Evolutionary conservation across 805 yeast species (phyloP).

Genomic region (Candida ponderosae): DNA sequence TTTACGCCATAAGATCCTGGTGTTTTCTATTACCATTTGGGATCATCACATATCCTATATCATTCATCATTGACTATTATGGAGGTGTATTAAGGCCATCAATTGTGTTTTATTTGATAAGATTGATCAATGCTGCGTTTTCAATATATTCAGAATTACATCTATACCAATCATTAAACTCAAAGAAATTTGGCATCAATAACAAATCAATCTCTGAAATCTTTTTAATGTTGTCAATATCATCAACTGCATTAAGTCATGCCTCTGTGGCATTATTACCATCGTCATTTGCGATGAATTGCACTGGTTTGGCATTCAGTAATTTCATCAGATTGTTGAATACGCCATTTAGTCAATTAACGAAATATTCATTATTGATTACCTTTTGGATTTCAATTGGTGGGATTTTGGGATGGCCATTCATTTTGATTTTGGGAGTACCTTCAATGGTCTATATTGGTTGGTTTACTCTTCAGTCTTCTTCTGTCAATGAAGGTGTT

Average conservation of each 20-base stretch:
- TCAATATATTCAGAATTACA: conserved; percentile 45
- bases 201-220: conserved; percentile 31
- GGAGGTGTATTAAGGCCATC: conserved; percentile 11
- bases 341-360: neutral
- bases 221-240: conserved; percentile 54
- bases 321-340: conserved; percentile 23
- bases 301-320: conserved; percentile 37
- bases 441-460: conserved; percentile 45
- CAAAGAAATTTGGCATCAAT: conserved; percentile 13
- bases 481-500: conserved; percentile 10
- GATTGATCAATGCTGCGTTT: conserved; percentile 34
- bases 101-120: conserved; percentile 42
- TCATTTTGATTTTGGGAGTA: conserved; percentile 53
- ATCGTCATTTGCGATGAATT: conserved; percentile 64
- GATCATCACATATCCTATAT: conserved; percentile 15
- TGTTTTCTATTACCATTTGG: conserved; percentile 50
- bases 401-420: conserved; percentile 90
- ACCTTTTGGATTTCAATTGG: conserved; percentile 49
- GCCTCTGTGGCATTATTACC: conserved; percentile 85
- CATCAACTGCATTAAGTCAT: conserved; percentile 81
- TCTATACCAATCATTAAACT: conserved; percentile 34
- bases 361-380: conserved; percentile 19
- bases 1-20: conserved; percentile 82
- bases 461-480: conserved; percentile 5
- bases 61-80: conserved; percentile 5